phyloP scores from a whole-genome alignment of 2,329 filamentous ascomycete genomes.

The Hypoxylon sp. region DNA sequence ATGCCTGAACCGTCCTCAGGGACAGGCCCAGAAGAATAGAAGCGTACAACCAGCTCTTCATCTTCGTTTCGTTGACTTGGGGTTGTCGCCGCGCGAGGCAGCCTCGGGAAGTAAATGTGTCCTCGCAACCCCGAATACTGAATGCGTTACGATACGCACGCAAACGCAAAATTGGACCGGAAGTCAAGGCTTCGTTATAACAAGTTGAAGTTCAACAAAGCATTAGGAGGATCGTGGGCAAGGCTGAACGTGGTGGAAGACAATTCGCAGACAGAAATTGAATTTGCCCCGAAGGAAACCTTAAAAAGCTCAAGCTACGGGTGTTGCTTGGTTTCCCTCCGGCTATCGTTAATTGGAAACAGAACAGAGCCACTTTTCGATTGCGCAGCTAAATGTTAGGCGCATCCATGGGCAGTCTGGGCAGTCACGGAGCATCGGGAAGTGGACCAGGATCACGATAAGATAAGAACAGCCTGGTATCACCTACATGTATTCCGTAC shows the following conservation, averaged over 20 bases:
- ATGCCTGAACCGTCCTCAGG: constrained; percentile 65
- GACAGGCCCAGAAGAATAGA: constrained; percentile 67
- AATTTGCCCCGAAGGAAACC: constrained; percentile 6
- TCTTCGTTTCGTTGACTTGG: constrained; percentile 53
- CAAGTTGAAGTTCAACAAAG: constrained; percentile 13
- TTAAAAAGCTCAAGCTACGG: constrained; percentile 1
- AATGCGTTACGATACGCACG: constrained; percentile 10
- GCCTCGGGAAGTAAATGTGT: constrained; percentile 47
- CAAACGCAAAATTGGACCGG: constrained; percentile 11
- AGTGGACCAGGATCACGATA: constrained; percentile 23
- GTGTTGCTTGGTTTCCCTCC: constrained; percentile 7
- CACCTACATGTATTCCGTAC: constrained; percentile 5
- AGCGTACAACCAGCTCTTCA: constrained; percentile 68
- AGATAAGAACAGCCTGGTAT: constrained; percentile 32
- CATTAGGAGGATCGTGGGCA: constrained; percentile 13
- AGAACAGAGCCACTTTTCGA: constrained; percentile 18
- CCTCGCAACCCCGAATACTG: constrained; percentile 33
- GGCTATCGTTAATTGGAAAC: constrained; percentile 17
- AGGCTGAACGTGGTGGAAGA: constrained; percentile 14
- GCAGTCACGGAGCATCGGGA: constrained; percentile 11
- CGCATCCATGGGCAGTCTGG: constrained; percentile 1
- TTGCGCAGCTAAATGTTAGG: constrained; percentile 17
- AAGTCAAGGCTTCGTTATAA: constrained; percentile 6
- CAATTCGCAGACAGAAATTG: constrained; percentile 18
- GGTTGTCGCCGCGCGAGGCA: constrained; percentile 49